Conservation (phyloP, 345 rosid species). For the Lepidium didymum region DNA sequence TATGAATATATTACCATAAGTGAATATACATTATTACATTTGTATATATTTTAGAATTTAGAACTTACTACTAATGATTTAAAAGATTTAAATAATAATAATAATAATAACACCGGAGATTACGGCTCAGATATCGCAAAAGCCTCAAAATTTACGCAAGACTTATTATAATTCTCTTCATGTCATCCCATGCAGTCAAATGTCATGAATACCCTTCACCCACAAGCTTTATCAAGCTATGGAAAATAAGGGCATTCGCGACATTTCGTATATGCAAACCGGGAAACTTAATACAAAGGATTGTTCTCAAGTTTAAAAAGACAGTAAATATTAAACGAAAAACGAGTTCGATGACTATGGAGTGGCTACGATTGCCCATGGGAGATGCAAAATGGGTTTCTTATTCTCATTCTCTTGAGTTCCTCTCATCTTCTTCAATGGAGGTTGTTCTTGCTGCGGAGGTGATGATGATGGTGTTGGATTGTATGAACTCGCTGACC, state of each 20-base stretch:
- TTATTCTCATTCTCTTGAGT: conserved; percentile 28
- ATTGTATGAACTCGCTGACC: conserved; percentile 36
- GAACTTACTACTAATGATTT: neutral
- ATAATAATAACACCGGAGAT: conserved; percentile 4
- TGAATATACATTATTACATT: no score
- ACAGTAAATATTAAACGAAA: neutral
- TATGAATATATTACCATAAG: no score
- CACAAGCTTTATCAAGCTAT: conserved; percentile 1
- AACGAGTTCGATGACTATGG: conserved; percentile 16
- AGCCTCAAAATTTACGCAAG: conserved; percentile 14
- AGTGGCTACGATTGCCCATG: conserved; percentile 28
- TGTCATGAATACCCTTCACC: conserved; percentile 29
- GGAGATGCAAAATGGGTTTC: conserved; percentile 19
- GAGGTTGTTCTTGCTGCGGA: conserved; percentile 24
- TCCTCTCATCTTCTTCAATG: conserved; percentile 53
- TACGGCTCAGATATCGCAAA: conserved; percentile 3
- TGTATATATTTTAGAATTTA: no score
- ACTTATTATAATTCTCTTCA: conserved; percentile 5
- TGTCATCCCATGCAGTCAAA: conserved; percentile 29
- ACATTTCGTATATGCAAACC: conserved; percentile 33
- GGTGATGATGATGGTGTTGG: neutral
- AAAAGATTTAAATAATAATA: neutral
- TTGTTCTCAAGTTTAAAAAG: neutral
- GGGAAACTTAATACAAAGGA: conserved; percentile 11
- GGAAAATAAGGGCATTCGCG: conserved; percentile 26